Evolutionary conservation across 768 basidiomycete species (phyloP), one percentile per base, ranked within the genome.

Genomic region (Cubamyces sp.): DNA sequence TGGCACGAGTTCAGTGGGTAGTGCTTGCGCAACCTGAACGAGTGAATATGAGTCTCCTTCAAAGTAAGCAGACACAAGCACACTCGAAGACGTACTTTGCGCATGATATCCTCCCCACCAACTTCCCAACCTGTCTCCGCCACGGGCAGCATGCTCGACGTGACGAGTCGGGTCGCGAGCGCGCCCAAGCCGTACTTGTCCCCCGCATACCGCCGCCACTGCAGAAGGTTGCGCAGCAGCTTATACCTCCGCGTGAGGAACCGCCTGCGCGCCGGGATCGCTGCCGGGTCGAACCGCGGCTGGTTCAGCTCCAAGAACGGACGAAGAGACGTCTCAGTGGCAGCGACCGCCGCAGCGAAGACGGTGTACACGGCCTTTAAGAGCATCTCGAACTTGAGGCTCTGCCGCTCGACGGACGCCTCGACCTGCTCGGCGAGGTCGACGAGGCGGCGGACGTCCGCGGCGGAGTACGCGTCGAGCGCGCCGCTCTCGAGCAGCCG

Each of bases 61-160:
- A n/a, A n/a, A n/a, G n/a, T n/a, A n/a, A n/a, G n/a, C n/a, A n/a
- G n/a, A n/a, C n/a, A 25, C 6, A 54, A 18, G 3, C 15, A 18
- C 34, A n/a, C 19, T 21, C 15, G 23, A 25, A 21, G 25, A 71
- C 77, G 65, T 63, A 92, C 92, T 82, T 84, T 84, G 28, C 75
- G 77, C 59, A 84, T 77, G 61, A 84, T 75, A 41, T 84, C 84
- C 72, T 88, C 82, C 2, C 93, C 93, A 12, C 95, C 94, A 40
- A 92, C 89, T 45, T 93, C 92, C 95, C 94, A 97, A 9, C 90
- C 90, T 58, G 80, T 82, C 62, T 85, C 81, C 5, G 93, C 87
- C 30, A 91, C 78, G 5, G 83, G 84, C 52, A 89, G 68, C 45
- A 95, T 80, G 63, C 81, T 82, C 19, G 81, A 77, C 21, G 82